A percentile compares a stretch with the other conserved stretches of the same genome.
Conservation (phyloP, 805 yeast species). For the Hanseniaspora valbyensis region DNA sequence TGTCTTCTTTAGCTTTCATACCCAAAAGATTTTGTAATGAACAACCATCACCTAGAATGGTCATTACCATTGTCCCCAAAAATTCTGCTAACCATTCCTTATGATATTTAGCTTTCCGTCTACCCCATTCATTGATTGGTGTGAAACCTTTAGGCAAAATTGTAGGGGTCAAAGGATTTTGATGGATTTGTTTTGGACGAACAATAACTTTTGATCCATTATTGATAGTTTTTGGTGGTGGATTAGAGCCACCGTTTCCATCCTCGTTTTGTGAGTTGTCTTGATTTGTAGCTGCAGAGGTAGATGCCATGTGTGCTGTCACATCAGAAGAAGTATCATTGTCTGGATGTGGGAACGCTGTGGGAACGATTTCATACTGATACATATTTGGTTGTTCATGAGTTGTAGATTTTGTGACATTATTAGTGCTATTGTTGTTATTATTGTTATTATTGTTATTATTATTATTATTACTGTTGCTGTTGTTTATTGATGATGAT, state of each 20-base stretch:
- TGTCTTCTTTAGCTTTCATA: background rate
- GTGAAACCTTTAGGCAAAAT: slow-evolving; percentile 31
- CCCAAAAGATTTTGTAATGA: slow-evolving; percentile 35
- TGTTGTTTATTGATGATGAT: background rate
- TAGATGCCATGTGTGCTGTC: background rate
- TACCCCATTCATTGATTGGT: slow-evolving; percentile 30
- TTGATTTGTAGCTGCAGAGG: no score
- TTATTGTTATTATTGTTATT: no score
- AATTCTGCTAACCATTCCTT: slow-evolving; percentile 45
- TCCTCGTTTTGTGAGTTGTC: no score
- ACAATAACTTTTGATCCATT: slow-evolving; percentile 23
- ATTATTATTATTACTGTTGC: no score
- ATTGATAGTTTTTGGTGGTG: background rate
- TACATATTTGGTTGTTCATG: background rate
- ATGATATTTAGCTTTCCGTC: slow-evolving; percentile 27
- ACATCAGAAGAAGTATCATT: background rate
- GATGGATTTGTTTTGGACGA: slow-evolving; percentile 30
- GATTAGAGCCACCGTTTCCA: no score
- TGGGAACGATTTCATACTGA: slow-evolving; percentile 11
- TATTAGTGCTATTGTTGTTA: no score
- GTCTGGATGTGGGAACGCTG: slow-evolving; percentile 1
- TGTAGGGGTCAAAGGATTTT: slow-evolving; percentile 31
- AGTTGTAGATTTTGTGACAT: background rate
- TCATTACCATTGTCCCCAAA: slow-evolving; percentile 38
- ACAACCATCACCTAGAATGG: slow-evolving; percentile 40